Percentiles rank a stretch among this genome's conserved stretches.
phyloP scores from a whole-genome alignment of 306 rosid species.

The Delonix regia region DNA sequence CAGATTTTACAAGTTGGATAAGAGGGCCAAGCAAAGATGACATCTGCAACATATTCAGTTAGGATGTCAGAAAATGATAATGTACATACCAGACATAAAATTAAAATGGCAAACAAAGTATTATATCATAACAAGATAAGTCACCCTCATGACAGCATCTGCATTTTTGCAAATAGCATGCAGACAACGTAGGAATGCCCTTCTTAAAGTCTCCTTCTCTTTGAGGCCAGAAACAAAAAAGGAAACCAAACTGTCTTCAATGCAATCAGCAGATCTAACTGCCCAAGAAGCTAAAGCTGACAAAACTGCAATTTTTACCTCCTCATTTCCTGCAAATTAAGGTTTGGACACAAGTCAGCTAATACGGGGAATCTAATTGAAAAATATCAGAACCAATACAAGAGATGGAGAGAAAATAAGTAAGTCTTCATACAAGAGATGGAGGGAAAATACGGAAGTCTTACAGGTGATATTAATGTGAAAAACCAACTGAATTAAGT shows the following conservation, averaged over 20 bases:
- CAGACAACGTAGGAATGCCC: slow-evolving; percentile 81
- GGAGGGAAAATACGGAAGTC: background rate
- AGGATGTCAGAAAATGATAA: slow-evolving; percentile 32
- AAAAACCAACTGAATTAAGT: slow-evolving; percentile 2
- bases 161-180: slow-evolving; percentile 62
- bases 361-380: background rate
- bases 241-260: slow-evolving; percentile 61
- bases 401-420: background rate
- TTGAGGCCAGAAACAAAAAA: slow-evolving; percentile 86
- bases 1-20: slow-evolving; percentile 89
- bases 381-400: background rate
- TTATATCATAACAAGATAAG: slow-evolving; percentile 31
- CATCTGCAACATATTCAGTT: slow-evolving; percentile 53
- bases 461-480: background rate
- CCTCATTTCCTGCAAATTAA: slow-evolving; percentile 81
- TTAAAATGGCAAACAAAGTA: slow-evolving; percentile 35
- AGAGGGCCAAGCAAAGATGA: slow-evolving; percentile 71
- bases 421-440: background rate
- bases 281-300: slow-evolving; percentile 84
- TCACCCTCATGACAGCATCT: slow-evolving; percentile 71
- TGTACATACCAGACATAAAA: slow-evolving; percentile 18
- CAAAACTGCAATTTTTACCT: slow-evolving; percentile 79
- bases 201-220: slow-evolving; percentile 91
- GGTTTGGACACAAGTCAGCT: slow-evolving; percentile 33
- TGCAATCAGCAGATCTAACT: slow-evolving; percentile 65